Percentiles rank a stretch among this genome's conserved stretches.
phyloP scores from a whole-genome alignment of 2,329 filamentous ascomycete genomes.

The Emydomyces testavorans region DNA sequence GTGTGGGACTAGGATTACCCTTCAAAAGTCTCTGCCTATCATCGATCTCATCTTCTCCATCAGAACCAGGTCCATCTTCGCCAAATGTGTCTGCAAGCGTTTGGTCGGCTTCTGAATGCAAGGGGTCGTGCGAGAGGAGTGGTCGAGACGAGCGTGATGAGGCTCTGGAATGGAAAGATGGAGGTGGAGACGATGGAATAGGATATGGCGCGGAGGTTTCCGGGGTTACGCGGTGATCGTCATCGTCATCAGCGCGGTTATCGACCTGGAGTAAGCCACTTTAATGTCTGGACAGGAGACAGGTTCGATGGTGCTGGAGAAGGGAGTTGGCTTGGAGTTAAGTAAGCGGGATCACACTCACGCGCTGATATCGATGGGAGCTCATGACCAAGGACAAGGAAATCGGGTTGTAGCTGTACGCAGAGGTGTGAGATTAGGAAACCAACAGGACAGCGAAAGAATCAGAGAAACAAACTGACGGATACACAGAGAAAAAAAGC shows the following conservation, averaged over 20 bases:
- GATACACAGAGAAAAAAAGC: conserved; percentile 20
- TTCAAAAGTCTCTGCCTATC: conserved; percentile 80
- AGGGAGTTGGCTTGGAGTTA: conserved; percentile 34
- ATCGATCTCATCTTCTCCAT: conserved; percentile 60
- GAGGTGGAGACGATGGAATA: conserved; percentile 40
- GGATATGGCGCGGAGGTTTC: conserved; percentile 22
- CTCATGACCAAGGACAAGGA: conserved; percentile 30
- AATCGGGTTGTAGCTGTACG: not conserved
- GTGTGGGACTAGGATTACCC: conserved; percentile 43
- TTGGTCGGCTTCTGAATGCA: conserved; percentile 52
- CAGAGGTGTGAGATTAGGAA: conserved; percentile 14
- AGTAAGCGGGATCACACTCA: conserved; percentile 24
- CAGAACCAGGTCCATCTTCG: conserved; percentile 61
- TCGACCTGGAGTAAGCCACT: conserved; percentile 30
- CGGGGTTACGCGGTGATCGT: conserved; percentile 22
- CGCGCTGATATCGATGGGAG: conserved; percentile 40
- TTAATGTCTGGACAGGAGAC: too few species aligned
- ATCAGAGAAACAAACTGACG: conserved; percentile 19
- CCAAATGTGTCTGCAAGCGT: conserved; percentile 91
- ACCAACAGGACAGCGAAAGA: conserved; percentile 16
- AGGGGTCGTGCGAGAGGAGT: conserved; percentile 43
- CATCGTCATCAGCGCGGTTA: conserved; percentile 35
- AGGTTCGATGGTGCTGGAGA: too few species aligned
- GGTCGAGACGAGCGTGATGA: conserved; percentile 52
- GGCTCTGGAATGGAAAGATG: conserved; percentile 78